These are phyloP conservation scores for Leishmania major DNA, from an alignment of 208 protist species.

Conservation along the genomic window DNA sequence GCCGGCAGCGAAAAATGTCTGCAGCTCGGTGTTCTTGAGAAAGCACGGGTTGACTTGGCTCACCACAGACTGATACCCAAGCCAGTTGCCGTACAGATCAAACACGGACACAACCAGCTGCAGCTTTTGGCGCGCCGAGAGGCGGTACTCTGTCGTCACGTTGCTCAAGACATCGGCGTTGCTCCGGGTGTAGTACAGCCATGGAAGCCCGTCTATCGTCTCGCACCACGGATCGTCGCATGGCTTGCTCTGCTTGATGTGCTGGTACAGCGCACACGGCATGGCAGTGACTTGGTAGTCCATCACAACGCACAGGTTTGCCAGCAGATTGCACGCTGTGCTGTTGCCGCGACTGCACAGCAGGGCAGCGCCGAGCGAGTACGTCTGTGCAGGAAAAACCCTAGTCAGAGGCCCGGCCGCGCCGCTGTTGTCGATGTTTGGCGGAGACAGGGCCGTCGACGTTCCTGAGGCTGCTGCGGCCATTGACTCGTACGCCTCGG, in stretches of 20 bases:
- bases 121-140: constrained; percentile 32
- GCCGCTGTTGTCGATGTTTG: constrained; percentile 56
- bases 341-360: constrained; percentile 49
- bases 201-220: constrained; percentile 40
- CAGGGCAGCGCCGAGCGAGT: constrained; percentile 47
- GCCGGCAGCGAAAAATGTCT: constrained; percentile 50
- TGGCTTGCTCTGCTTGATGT: constrained; percentile 25
- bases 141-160: not conserved
- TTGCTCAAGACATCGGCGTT: constrained; percentile 38
- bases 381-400: constrained; percentile 20
- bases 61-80: constrained; percentile 41
- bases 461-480: constrained; percentile 12
- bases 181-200: constrained; percentile 65
- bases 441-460: constrained; percentile 25
- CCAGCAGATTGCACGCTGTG: constrained; percentile 66
- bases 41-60: constrained; percentile 68
- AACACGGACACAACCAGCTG: constrained; percentile 65
- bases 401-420: constrained; percentile 17
- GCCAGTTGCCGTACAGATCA: constrained; percentile 57
- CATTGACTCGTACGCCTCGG: constrained; percentile 35
- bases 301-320: constrained; percentile 81
- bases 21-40: constrained; percentile 36
- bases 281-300: constrained; percentile 43
- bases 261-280: constrained; percentile 69
- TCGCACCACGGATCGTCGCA: constrained; percentile 42